Base-by-base conservation (phyloP, 225 moss, liverwort and hornwort species). In the Anthoceros angustus region DNA sequence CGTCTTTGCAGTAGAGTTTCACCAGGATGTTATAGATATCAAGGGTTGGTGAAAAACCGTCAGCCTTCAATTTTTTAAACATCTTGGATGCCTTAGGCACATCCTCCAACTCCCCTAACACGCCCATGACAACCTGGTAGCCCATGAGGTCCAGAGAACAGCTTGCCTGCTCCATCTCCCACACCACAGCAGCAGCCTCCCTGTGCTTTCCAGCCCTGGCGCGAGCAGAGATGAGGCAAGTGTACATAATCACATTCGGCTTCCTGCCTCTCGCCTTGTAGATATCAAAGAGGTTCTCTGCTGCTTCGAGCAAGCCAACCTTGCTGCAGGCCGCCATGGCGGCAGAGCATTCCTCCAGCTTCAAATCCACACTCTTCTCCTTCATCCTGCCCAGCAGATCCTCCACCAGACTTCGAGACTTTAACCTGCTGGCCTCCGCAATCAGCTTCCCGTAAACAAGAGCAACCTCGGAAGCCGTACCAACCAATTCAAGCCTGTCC, bases 21-120 rank as follows among this genome's bases (percentile, higher is more conserved):
- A 88, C 77, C 70, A 88, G 76, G 8, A 74, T 76, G 68, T 83
- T 83, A 70, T 84, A 87, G 48, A 92, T 71, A 71, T 79, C 81
- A 4, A 75, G 74, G 63, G 88, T 85, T 16, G 86, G 84, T 2
- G 81, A 70, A 61, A 85, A 86, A 21, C 92, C 85, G 15, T 79
- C 68, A 55, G 78, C 67, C 66, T 77, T 80, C 77, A 85, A 73
- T 32, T 79, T 67, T 25, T 75, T 80, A 42, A 83, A 82, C 61
- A 87, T 70, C 71, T 82, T 84, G 43, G 74, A 69, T 5, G 77
- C 83, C 67, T 66, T 80, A 21, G 74, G 74, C 70, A 87, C 62
- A 71, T 93, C 87, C 62, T 82, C 82, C 25, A 81, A 67, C 39
- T 77, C 67, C 63, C 81, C 83, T 73, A 81, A 82, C 10, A 86